Evolutionary conservation across 768 basidiomycete species (phyloP).

Genomic region (Termitomyces sp.): DNA sequence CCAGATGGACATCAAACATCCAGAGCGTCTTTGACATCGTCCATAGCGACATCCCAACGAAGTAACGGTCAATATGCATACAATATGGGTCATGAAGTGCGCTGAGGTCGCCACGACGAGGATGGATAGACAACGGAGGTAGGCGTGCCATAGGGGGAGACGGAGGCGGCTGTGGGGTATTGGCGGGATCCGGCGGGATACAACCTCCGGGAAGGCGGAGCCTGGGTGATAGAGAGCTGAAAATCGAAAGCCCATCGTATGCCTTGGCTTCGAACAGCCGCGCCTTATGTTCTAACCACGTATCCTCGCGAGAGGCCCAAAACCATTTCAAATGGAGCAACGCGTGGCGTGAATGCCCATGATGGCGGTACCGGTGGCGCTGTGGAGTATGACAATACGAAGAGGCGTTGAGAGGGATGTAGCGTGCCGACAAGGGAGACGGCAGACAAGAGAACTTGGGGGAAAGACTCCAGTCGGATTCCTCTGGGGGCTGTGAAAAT

Average conservation of each 20-base stretch:
- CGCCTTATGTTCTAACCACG: slow-evolving; percentile 41
- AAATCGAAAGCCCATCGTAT: slow-evolving; percentile 26
- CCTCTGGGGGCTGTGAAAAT: slow-evolving; percentile 1
- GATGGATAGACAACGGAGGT: slow-evolving; percentile 45
- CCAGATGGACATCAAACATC: slow-evolving; percentile 55
- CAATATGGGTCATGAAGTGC: slow-evolving; percentile 59
- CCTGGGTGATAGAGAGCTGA: slow-evolving; percentile 17
- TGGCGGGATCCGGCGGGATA: slow-evolving; percentile 15
- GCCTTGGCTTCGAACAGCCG: slow-evolving; percentile 23
- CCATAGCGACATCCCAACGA: slow-evolving; percentile 57
- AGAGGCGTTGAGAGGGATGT: slow-evolving; percentile 17
- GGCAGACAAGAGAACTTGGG: slow-evolving; percentile 38
- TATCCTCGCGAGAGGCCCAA: slow-evolving; percentile 57
- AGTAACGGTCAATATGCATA: slow-evolving; percentile 56
- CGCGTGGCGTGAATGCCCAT: slow-evolving; percentile 62
- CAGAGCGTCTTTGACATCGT: slow-evolving; percentile 68
- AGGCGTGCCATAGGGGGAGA: slow-evolving; percentile 14
- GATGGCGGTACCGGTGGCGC: slow-evolving; percentile 50
- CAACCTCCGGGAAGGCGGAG: slow-evolving; percentile 10
- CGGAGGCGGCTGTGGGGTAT: slow-evolving; percentile 17
- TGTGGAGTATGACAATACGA: slow-evolving; percentile 23
- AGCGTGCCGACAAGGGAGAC: slow-evolving; percentile 35
- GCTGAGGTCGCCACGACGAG: slow-evolving; percentile 62
- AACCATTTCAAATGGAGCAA: slow-evolving; percentile 60
- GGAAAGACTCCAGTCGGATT: slow-evolving; percentile 24